Base-by-base conservation (phyloP, 495 filamentous ascomycete genomes). In the Penicillium canescens region DNA sequence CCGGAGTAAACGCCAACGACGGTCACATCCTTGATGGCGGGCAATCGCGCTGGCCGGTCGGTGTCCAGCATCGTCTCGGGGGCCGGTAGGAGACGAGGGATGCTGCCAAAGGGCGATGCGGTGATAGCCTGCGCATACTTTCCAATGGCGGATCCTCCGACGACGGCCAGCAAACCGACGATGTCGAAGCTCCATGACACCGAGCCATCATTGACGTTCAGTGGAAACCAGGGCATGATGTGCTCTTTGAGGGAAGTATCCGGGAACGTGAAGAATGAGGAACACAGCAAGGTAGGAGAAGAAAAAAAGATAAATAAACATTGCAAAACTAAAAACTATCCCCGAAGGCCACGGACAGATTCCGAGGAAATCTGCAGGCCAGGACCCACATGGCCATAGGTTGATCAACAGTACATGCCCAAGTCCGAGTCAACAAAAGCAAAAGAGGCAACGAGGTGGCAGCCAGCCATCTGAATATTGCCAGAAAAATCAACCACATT, bases 81-180 rank as follows among this genome's bases (percentile, higher is more conserved):
- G 3, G 86, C 86, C 20, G 86, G 86, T 31, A 88, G 75, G 42
- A 89, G 80, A 42, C 84, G 83, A 31, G 86, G 86, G 7, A 86
- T 73, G 18, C 80, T 68, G 57, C 79, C 83, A 21, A 84, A 69
- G 43, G 71, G 63, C 18, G 77, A 80, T 21, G 81, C 77, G 2
- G 82, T 85, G 33, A 86, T 73, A 40, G 73, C 70, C 56, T 84
- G 82, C 0, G 77, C 66, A 60, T 86, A 81, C 54, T 76, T 73
- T 54, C 75, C 74, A 38, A 86, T 80, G 5, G 78, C 73, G n/a
- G 75, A 75, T 60, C 86, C 83, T 57, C 84, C 84, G 54, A 86
- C 80, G 55, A 86, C 79, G 42, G 84, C 83, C 46, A 87, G 77
- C 3, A 87, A 74, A 31, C 78, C 79, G 51, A 87, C 82, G 38